Evolutionary conservation across 768 basidiomycete genomes (phyloP).

Genomic region (Serendipita sp.): DNA sequence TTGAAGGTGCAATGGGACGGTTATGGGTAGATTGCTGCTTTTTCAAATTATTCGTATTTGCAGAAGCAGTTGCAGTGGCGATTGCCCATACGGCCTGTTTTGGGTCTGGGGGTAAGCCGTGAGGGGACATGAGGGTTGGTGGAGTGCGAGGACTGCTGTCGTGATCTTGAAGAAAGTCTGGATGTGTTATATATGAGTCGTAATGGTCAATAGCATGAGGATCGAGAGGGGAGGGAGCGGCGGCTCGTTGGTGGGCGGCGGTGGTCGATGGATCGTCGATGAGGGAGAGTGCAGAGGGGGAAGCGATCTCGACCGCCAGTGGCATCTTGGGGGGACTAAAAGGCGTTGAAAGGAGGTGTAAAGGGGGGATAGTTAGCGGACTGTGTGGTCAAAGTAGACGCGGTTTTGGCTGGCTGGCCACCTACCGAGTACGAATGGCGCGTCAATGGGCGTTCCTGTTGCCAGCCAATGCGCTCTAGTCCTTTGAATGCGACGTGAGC

Average conservation of each 20-base stretch:
- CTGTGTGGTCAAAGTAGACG: too few species aligned
- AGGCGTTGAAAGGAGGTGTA: too few species aligned
- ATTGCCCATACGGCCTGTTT: constrained; percentile 4
- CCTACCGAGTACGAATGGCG: too few species aligned
- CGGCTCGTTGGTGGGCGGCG: neutral
- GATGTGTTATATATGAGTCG: neutral
- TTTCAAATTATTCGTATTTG: neutral
- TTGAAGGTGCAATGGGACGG: too few species aligned
- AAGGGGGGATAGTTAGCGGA: too few species aligned
- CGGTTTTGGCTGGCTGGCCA: too few species aligned
- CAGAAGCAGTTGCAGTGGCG: neutral
- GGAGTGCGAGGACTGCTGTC: neutral
- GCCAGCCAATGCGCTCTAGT: too few species aligned
- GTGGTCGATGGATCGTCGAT: neutral
- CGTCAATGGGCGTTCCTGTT: too few species aligned
- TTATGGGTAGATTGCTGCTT: neutral
- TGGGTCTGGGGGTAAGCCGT: neutral
- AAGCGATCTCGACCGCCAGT: too few species aligned
- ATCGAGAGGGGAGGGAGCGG: neutral
- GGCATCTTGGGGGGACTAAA: too few species aligned
- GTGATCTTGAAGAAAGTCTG: neutral
- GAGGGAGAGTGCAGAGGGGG: neutral
- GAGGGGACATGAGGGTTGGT: neutral
- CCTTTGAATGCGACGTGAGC: too few species aligned
- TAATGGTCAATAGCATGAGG: neutral